Evolutionary conservation across 108 stramenopile genomes (phyloP).

Genomic region (Nannochloropsis granulata): DNA sequence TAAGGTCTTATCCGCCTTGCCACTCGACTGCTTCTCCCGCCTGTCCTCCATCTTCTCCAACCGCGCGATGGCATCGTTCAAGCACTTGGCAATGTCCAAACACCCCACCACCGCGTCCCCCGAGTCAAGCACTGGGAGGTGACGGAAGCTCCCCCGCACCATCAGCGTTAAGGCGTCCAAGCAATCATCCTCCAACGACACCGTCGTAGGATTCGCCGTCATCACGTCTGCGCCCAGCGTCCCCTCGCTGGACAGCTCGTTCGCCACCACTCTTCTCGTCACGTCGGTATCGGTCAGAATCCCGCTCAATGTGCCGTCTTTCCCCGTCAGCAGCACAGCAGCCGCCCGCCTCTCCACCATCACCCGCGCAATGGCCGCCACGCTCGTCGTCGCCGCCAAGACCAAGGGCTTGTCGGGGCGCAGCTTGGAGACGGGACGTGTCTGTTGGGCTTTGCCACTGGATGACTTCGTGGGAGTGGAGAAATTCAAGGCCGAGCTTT

Average conservation of each 20-base stretch:
- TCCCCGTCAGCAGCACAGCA: neutral
- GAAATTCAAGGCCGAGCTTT: neutral
- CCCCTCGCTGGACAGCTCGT: conserved; percentile 42
- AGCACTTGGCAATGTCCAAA: conserved; percentile 81
- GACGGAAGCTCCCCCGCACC: conserved; percentile 70
- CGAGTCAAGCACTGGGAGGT: conserved; percentile 30
- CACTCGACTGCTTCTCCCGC: neutral
- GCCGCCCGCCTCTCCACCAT: neutral
- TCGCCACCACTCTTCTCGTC: conserved; percentile 45
- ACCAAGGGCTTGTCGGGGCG: conserved; percentile 1
- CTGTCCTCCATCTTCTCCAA: conserved; percentile 54
- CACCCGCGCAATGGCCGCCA: neutral
- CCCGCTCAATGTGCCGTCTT: conserved; percentile 9
- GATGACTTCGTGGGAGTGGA: neutral
- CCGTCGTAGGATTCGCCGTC: conserved; percentile 69
- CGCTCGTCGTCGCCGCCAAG: neutral
- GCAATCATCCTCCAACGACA: conserved; percentile 55
- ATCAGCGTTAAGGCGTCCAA: conserved; percentile 73
- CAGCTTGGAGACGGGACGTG: conserved; percentile 4
- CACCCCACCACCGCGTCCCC: conserved; percentile 62
- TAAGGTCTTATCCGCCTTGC: neutral
- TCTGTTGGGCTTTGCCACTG: neutral
- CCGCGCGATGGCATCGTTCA: conserved; percentile 79
- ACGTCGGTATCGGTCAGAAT: conserved; percentile 40
- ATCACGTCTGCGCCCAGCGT: conserved; percentile 53